Conservation (phyloP, 2,329 filamentous ascomycete species). For the Colletotrichum salicis region DNA sequence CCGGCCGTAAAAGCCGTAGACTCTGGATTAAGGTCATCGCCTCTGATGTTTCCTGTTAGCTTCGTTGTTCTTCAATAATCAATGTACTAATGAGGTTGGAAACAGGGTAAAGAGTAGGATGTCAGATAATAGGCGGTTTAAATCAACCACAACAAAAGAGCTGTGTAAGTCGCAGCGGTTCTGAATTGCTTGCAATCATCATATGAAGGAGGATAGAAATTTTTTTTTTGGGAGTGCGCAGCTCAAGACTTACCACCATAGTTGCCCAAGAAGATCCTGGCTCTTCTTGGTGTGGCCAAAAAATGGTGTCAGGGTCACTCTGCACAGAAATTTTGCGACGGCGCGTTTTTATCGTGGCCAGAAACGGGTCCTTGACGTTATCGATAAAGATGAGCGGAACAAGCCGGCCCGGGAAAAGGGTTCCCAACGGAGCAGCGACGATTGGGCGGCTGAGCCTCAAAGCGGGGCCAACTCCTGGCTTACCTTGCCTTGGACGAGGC, state of each 20-base stretch:
- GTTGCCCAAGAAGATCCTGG: slow-evolving; percentile 29
- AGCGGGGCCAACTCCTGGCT: neutral
- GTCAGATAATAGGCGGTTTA: slow-evolving; percentile 54
- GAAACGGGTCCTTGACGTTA: slow-evolving; percentile 11
- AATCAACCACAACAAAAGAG: slow-evolving; percentile 53
- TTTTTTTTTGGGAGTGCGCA: neutral
- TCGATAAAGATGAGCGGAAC: slow-evolving; percentile 24
- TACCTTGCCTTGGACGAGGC: neutral
- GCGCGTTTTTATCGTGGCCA: slow-evolving; percentile 16
- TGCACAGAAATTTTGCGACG: slow-evolving; percentile 5
- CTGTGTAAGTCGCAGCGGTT: slow-evolving; percentile 63
- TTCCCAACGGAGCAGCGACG: neutral
- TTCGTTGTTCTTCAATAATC: neutral
- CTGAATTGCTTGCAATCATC: slow-evolving; percentile 54
- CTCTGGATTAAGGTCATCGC: slow-evolving; percentile 51
- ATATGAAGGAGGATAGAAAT: slow-evolving; percentile 13
- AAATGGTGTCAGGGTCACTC: fast-evolving
- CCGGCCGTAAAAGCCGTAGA: slow-evolving; percentile 44
- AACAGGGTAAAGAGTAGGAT: slow-evolving; percentile 23
- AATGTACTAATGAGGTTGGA: slow-evolving; percentile 38
- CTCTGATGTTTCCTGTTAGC: slow-evolving; percentile 35
- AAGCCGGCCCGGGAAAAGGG: slow-evolving; percentile 16
- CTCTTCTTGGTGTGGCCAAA: slow-evolving; percentile 26
- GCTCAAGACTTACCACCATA: slow-evolving; percentile 31
- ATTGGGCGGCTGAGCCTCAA: slow-evolving; percentile 1